These are phyloP conservation scores for Tephrocybe sp. DNA, from an alignment of 768 basidiomycete genomes.

Conservation along the genomic window DNA sequence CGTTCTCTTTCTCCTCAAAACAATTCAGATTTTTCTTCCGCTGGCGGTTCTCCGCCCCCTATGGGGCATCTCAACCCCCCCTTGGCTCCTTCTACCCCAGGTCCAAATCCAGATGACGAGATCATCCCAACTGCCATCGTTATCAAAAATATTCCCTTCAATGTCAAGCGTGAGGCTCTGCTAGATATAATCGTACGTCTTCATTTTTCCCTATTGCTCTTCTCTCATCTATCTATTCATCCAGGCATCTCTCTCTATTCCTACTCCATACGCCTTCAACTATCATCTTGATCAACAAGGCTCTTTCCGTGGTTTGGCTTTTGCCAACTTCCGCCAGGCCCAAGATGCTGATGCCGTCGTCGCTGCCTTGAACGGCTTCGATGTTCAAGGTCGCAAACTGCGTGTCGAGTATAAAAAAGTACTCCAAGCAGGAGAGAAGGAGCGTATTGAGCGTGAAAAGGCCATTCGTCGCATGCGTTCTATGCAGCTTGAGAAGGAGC, in stretches of 20 bases:
- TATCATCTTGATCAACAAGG: constrained; percentile 97
- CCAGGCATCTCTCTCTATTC: constrained; percentile 88
- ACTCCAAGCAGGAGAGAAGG: constrained; percentile 98
- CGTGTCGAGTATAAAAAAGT: constrained; percentile 99
- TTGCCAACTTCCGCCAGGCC: constrained; percentile 94
- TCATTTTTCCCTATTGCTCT: neutral
- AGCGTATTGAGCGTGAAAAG: constrained; percentile 97
- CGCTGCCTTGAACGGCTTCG: constrained; percentile 92
- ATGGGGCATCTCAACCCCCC: constrained; percentile 43
- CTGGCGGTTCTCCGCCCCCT: constrained; percentile 75
- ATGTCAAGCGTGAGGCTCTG: constrained; percentile 94
- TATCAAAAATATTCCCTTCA: constrained; percentile 99
- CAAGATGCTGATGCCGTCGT: constrained; percentile 94
- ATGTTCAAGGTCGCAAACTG: constrained; percentile 94
- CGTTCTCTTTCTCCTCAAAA: constrained; percentile 84
- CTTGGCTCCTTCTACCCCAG: constrained; percentile 47
- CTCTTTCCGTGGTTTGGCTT: constrained; percentile 95
- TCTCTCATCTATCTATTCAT: constrained; percentile 14
- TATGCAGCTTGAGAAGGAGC: constrained; percentile 91
- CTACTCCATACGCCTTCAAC: constrained; percentile 98
- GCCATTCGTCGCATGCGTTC: constrained; percentile 97
- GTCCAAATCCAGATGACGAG: constrained; percentile 71
- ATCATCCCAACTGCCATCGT: constrained; percentile 99
- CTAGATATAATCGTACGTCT: constrained; percentile 90
- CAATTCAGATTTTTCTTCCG: constrained; percentile 86